These are phyloP conservation scores for Podospora australis DNA, from an alignment of 495 filamentous ascomycete genomes.

Conservation along the genomic window DNA sequence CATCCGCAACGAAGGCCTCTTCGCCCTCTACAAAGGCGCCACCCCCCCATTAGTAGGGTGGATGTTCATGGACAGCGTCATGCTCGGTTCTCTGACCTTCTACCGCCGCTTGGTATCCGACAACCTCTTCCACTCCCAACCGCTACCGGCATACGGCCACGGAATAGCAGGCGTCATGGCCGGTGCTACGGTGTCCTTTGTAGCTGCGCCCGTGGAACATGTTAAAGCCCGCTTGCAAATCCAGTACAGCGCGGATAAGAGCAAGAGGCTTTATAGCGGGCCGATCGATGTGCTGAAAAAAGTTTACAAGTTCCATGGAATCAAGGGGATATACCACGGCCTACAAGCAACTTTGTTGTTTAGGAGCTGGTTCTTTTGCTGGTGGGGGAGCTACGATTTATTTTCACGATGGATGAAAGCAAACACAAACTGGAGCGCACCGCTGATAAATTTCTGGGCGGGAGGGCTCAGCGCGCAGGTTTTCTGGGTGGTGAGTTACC, in stretches of 20 bases:
- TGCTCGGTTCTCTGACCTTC: slow-evolving; percentile 86
- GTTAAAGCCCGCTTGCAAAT: slow-evolving; percentile 91
- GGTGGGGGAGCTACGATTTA: slow-evolving; percentile 91
- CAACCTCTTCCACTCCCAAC: slow-evolving; percentile 62
- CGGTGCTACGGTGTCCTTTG: slow-evolving; percentile 82
- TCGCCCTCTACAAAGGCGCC: slow-evolving; percentile 83
- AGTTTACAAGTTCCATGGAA: slow-evolving; percentile 60
- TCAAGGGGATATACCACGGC: slow-evolving; percentile 77
- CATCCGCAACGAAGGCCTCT: slow-evolving; percentile 68
- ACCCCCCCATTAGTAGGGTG: slow-evolving; percentile 87
- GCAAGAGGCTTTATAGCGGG: slow-evolving; percentile 69
- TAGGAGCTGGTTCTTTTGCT: slow-evolving; percentile 90
- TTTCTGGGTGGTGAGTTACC: slow-evolving; percentile 90
- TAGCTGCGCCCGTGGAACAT: slow-evolving; percentile 92
- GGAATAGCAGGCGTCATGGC: slow-evolving; percentile 81
- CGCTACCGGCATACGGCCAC: slow-evolving; percentile 70
- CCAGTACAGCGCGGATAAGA: slow-evolving; percentile 75
- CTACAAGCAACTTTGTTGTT: slow-evolving; percentile 80
- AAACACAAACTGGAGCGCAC: slow-evolving; percentile 64
- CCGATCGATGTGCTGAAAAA: slow-evolving; percentile 76
- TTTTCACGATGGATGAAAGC: slow-evolving; percentile 60
- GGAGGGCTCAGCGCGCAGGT: slow-evolving; percentile 86
- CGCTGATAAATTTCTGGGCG: slow-evolving; percentile 93
- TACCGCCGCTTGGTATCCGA: slow-evolving; percentile 78
- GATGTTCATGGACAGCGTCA: slow-evolving; percentile 97